These are phyloP conservation scores for Populus hybrid DNA, from an alignment of 441 rosid genomes.

Conservation along the genomic window DNA sequence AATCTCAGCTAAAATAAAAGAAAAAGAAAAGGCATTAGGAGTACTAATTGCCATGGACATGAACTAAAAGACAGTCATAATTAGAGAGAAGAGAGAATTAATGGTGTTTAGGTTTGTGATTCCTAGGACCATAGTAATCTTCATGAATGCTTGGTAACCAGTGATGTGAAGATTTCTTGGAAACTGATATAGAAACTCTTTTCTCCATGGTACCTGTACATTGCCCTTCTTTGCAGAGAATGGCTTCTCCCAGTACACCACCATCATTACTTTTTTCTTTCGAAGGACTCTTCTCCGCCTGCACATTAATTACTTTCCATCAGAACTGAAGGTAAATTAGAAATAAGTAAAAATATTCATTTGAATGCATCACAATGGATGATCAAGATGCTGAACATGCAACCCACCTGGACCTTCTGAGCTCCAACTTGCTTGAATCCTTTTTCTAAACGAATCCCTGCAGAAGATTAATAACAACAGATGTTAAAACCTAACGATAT, in stretches of 20 bases:
- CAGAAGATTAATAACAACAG: background rate
- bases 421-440: slow-evolving; percentile 25
- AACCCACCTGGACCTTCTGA: slow-evolving; percentile 27
- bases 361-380: background rate
- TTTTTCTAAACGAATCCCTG: slow-evolving; percentile 44
- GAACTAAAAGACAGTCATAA: no score
- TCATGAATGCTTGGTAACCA: slow-evolving; percentile 54
- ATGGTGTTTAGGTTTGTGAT: slow-evolving; percentile 62
- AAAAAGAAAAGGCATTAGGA: no score
- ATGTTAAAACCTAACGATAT: slow-evolving; percentile 9
- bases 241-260: slow-evolving; percentile 18
- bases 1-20: no score
- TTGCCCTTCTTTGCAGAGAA: slow-evolving; percentile 26
- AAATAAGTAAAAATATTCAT: background rate
- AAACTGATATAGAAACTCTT: slow-evolving; percentile 28
- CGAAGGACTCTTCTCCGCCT: slow-evolving; percentile 13
- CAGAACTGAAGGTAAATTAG: no score
- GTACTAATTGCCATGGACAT: no score
- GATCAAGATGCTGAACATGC: background rate
- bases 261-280: slow-evolving; percentile 17
- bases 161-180: slow-evolving; percentile 30
- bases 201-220: slow-evolving; percentile 36
- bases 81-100: slow-evolving; percentile 8
- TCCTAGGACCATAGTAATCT: slow-evolving; percentile 60
- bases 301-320: background rate